A percentile compares a stretch with the other conserved stretches of the same genome.
These are phyloP conservation scores for Aquilaria yunnanensis DNA, from an alignment of 345 rosid species.

Conservation along the genomic window DNA sequence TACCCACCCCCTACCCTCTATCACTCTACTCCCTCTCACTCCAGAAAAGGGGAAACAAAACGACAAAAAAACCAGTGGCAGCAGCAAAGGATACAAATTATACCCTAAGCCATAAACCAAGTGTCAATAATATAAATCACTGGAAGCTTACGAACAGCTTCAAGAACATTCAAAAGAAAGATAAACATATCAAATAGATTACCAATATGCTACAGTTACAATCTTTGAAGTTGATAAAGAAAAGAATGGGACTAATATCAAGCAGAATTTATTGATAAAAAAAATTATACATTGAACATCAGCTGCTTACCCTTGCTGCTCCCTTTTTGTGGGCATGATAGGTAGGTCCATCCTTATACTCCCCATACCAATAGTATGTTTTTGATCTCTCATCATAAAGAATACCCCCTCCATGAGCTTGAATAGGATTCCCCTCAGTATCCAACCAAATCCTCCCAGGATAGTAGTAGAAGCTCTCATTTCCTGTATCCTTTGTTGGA, in stretches of 20 bases:
- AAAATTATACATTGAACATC: slow-evolving; percentile 9
- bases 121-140: too few relatives aligned
- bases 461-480: slow-evolving; percentile 43
- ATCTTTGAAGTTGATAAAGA: too few relatives aligned
- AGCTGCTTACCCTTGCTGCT: slow-evolving; percentile 68
- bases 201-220: too few relatives aligned
- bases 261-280: slow-evolving; percentile 3
- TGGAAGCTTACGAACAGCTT: too few relatives aligned
- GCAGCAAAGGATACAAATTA: too few relatives aligned
- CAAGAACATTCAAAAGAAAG: too few relatives aligned
- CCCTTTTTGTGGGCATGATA: slow-evolving; percentile 71
- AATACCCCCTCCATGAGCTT: slow-evolving; percentile 95
- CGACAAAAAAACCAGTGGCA: too few relatives aligned
- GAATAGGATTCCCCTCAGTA: slow-evolving; percentile 84
- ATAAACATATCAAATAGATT: too few relatives aligned
- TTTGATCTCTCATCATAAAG: slow-evolving; percentile 47
- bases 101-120: too few relatives aligned
- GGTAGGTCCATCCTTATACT: slow-evolving; percentile 91
- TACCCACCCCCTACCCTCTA: too few relatives aligned
- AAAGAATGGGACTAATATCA: background rate
- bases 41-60: too few relatives aligned
- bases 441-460: slow-evolving; percentile 93
- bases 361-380: slow-evolving; percentile 90
- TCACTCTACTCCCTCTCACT: too few relatives aligned
- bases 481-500: slow-evolving; percentile 51